Evolutionary conservation across 305 asterid genomes (phyloP).

Genomic region (Solanum hybrid): DNA sequence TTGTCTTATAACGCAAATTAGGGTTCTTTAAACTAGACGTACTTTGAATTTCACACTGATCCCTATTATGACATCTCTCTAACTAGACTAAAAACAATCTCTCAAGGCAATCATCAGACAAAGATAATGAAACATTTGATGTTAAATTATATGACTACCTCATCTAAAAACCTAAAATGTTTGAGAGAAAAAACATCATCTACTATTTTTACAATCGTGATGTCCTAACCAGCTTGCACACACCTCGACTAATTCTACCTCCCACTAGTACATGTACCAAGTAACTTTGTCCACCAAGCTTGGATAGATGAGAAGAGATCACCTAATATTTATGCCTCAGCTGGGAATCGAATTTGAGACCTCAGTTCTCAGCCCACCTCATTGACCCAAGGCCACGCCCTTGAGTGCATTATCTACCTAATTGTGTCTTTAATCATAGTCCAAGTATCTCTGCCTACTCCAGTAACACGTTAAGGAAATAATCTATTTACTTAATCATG

Average conservation of each 20-base stretch:
- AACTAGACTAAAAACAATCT: no score
- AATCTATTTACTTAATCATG: neutral
- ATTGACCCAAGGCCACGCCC: neutral
- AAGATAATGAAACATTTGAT: neutral
- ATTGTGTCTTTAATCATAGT: neutral
- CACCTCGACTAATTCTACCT: neutral
- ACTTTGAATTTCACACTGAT: neutral
- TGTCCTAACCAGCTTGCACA: accelerated
- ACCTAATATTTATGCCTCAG: neutral
- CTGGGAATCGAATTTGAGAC: neutral
- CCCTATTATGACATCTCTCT: neutral
- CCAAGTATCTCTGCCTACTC: neutral
- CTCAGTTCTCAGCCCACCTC: neutral
- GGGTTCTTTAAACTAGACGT: neutral
- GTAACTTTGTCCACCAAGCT: no score
- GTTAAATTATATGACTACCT: neutral
- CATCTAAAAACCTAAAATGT: neutral
- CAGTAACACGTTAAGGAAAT: neutral
- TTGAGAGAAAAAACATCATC: neutral
- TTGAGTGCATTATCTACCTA: neutral
- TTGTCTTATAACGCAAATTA: neutral
- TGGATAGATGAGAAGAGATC: neutral
- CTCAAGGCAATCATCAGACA: neutral
- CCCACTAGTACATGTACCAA: no score
- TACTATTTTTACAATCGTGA: neutral